Evolutionary conservation across 768 basidiomycete genomes (phyloP), one percentile per base, ranked within the genome.

Genomic region (Lentinula aciculospora): DNA sequence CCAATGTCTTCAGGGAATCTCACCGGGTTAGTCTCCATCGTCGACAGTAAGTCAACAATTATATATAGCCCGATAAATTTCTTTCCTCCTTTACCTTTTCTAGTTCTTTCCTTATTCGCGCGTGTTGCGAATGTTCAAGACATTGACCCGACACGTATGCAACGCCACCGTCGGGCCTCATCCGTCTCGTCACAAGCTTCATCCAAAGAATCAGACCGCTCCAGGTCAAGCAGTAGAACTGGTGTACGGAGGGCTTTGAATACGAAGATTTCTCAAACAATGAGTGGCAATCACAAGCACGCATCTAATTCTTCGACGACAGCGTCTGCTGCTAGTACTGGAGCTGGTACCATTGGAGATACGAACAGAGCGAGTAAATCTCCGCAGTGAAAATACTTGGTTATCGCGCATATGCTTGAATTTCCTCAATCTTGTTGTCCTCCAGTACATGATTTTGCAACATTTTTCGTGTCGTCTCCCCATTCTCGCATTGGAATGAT

Each of bases 71-170:
- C n/a, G 23, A 40, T 57, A 19, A 27, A 21, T 59, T n/a, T 62
- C 13, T 31, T 23, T 44, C 51, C 25, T 29, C 5, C 1, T 4
- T n/a, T 47, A 28, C 12, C 25, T 51, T 53, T 42, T 49, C 34
- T 59, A 90, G 90, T 92, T 49, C 80, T 93, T 27, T 89, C 89
- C 2, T 72, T 89, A 27, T 93, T 93, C 66, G 91, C 89, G 0
- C 85, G 80, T 46, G 69, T 87, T 42, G 89, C 88, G 51, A 84
- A 87, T 60, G 79, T 93, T 34, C 76, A 84, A 2, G 79, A 87
- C 61, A 80, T 92, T 34, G 90, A 93, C 65, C 91, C 91, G 17
- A 83, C 82, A 2, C 81, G 79, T 50, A 89, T 89, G 78, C 86
- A 86, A 67, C 84, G 88, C 40, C 89, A 89, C 65, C 85, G 91